A percentile compares a stretch with the other conserved stretches of the same genome.
phyloP scores from a whole-genome alignment of 139 green algal species.

The Picochlorum sp. region DNA sequence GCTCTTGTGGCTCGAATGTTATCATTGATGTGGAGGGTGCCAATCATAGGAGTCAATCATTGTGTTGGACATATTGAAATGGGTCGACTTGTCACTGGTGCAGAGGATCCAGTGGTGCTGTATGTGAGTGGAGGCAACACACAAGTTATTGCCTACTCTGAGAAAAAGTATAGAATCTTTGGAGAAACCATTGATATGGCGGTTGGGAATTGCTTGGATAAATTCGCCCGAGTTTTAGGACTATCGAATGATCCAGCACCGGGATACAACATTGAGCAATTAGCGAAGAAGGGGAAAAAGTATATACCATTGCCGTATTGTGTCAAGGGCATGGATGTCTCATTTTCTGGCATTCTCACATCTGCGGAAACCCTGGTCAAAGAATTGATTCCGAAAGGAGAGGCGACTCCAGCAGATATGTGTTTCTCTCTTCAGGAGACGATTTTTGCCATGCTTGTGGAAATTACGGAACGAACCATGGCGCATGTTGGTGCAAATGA shows the following conservation, averaged over 20 bases:
- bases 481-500: conserved; percentile 65
- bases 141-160: conserved; percentile 84
- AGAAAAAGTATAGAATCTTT: conserved; percentile 82
- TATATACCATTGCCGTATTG: conserved; percentile 81
- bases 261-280: conserved; percentile 93
- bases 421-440: conserved; percentile 88
- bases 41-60: conserved; percentile 83
- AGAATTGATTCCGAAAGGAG: conserved; percentile 24
- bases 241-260: conserved; percentile 69
- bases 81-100: conserved; percentile 74
- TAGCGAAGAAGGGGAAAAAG: conserved; percentile 65
- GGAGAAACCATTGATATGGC: conserved; percentile 93
- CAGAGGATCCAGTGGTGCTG: conserved; percentile 78
- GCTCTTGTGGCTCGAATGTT: conserved; percentile 78
- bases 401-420: conserved; percentile 69
- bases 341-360: conserved; percentile 75
- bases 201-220: conserved; percentile 85
- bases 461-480: conserved; percentile 90
- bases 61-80: conserved; percentile 92
- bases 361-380: conserved; percentile 44
- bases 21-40: conserved; percentile 56
- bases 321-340: conserved; percentile 95
- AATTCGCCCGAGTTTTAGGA: conserved; percentile 70
- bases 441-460: conserved; percentile 90
- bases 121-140: conserved; percentile 91